Evolutionary conservation across 2,329 filamentous ascomycete species (phyloP), one percentile per base, ranked within the genome.

Genomic region (Aspergillus pseudoviridinutans): DNA sequence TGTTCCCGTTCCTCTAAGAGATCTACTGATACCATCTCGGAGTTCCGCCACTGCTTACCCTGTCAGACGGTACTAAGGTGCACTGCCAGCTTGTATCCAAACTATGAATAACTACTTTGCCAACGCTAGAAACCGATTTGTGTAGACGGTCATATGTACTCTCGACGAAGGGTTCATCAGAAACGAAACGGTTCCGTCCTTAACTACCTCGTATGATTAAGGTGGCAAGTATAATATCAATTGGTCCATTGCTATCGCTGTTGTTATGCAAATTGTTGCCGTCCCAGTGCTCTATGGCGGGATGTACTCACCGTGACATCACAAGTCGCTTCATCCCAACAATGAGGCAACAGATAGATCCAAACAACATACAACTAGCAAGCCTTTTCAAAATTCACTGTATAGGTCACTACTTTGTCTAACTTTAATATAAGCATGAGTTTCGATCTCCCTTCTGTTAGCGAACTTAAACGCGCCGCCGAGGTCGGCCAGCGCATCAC

Each of bases 401-500:
- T 17, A 38, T 7, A 17, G 14, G 6, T 17, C 32, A 7, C 14
- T 38, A n/a, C 7, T 7, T 7, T 38, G 14, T 38, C 17, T 17
- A 17, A 38, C 32, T 38, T 14, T 35, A 17, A 61, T 60, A 59
- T 64, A 59, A 42, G 50, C 8, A 58, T 58, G 57, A 52, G 51
- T 41, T 47, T 52, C 14, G 56, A 55, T 14, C 20, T 57, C 22
- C 53, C 54, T 3, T 56, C 67, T 20, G 64, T 73, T 27, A 58
- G 60, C 3, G 70, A 72, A 35, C 60, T 72, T 24, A 71, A 72
- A 54, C 67, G 67, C 22, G 69, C 68, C 12, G 70, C 61, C 9
- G 68, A 71, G 49, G 56, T 59, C 17, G 70, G 70, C 24, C 68
- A 73, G 49, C 68, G 70, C 38, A 72, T 74, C 50, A 71, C 69